Conservation (phyloP, 768 basidiomycete species). For the Rubroboletus pulcherrimus region DNA sequence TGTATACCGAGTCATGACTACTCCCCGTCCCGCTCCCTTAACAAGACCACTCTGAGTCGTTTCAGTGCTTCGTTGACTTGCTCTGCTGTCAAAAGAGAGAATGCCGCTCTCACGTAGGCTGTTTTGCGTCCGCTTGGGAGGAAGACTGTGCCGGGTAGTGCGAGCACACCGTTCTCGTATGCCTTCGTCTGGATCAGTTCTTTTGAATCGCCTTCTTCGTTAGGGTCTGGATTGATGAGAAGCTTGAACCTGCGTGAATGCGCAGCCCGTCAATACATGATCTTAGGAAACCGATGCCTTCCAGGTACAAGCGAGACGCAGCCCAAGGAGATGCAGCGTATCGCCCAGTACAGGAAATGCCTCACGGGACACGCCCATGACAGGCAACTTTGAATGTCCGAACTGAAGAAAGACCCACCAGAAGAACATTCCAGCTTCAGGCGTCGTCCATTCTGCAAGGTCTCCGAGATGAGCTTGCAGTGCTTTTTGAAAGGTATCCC, state of each 20-base stretch:
- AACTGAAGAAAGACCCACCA: conserved; percentile 47
- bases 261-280: conserved; percentile 16
- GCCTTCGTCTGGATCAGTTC: conserved; percentile 70
- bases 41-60: conserved; percentile 47
- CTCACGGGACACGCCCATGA: conserved; percentile 3
- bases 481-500: conserved; percentile 74
- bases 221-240: conserved; percentile 36
- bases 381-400: conserved; percentile 4
- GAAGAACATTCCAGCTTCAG: conserved; percentile 87
- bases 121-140: conserved; percentile 67
- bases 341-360: background rate
- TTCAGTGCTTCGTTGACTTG: conserved; percentile 73
- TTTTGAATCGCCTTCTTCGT: conserved; percentile 61
- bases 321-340: background rate
- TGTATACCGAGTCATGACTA: conserved; percentile 3
- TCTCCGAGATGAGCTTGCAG: conserved; percentile 75
- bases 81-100: conserved; percentile 62
- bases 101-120: conserved; percentile 77
- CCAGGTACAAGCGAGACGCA: conserved; percentile 3
- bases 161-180: conserved; percentile 79
- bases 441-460: conserved; percentile 67
- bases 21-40: conserved; percentile 21
- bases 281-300: conserved; percentile 4
- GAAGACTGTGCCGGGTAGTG: conserved; percentile 82
- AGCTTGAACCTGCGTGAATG: conserved; percentile 61